Evolutionary conservation across 345 rosid species (phyloP), one percentile per base, ranked within the genome.

Genomic region (Eucalyptus sideroxylon): DNA sequence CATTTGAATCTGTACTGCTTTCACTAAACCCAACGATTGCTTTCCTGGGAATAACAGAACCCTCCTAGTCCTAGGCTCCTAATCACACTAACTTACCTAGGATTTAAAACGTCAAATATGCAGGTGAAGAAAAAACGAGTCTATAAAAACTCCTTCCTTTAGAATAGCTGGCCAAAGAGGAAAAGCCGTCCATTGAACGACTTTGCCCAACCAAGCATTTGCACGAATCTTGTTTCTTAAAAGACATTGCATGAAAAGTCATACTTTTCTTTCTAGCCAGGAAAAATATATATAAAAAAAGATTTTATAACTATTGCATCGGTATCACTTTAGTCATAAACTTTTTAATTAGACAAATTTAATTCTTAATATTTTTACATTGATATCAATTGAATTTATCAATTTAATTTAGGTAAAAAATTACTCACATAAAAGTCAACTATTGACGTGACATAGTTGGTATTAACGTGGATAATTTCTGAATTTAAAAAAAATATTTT

Each of bases 381-480:
- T 30, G 69, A 8, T 62, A 62, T 30, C 34, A 30, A 30, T 30
- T 16, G 3, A 31, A 11, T 31, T 16, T 30, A 8, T 65, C 3
- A 4, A 5, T 2, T 3, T 8, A 65, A n/a, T 65, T 65, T 65
- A 65, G 21, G 5, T 4, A 0, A 2, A 4, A 65, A 65, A 15
- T 7, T 6, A 4, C 2, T n/a, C 3, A 30, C 19, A 4, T n/a
- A 31, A 2, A n/a, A 8, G 37, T 65, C 16, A 16, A 31, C 7
- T 7, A 4, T 30, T 15, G 19, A 65, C 2, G 6, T n/a, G 40
- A 4, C 3, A 4, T 10, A 3, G 0, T 15, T n/a, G 5, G 3
- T 7, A 15, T 3, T 14, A 4, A 65, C 2, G 3, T 8, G 9
- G 0, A 62, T 15, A 62, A 6, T 62, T 62, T 62, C 8, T 11